Percentiles rank a stretch among this genome's conserved stretches.
phyloP scores from a whole-genome alignment of 257 asterid species.

The Mentha longifolia region DNA sequence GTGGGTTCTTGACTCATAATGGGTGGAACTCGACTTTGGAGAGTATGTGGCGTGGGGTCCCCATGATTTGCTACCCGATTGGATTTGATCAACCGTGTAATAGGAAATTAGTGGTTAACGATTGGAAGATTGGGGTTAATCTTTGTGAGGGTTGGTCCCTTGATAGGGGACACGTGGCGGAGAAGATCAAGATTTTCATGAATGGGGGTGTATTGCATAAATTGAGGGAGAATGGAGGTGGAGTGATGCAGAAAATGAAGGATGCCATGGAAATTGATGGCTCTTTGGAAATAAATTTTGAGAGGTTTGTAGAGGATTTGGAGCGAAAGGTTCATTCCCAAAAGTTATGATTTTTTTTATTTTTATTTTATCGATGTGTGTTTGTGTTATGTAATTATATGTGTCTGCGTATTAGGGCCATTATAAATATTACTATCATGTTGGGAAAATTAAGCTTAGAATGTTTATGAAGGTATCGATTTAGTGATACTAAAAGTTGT shows the following conservation, averaged over 20 bases:
- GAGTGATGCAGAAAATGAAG: neutral
- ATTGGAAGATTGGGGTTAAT: slow-evolving; percentile 34
- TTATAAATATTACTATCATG: no score
- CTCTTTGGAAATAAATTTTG: slow-evolving; percentile 12
- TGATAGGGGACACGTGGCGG: no score
- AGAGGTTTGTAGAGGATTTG: slow-evolving; percentile 18
- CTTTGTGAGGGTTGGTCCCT: no score
- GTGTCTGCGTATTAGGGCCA: no score
- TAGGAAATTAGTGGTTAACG: slow-evolving; percentile 23
- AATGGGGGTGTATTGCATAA: neutral
- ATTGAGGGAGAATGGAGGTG: neutral
- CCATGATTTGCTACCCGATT: slow-evolving; percentile 23
- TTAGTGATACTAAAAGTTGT: no score
- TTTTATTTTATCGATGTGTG: no score
- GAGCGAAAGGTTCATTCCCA: slow-evolving; percentile 6
- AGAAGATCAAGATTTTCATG: slow-evolving; percentile 6
- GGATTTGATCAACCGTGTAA: slow-evolving; percentile 13
- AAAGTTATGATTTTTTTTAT: neutral
- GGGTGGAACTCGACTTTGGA: slow-evolving; percentile 35
- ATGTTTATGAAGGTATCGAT: no score
- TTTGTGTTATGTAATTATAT: no score
- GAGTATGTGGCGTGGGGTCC: slow-evolving; percentile 29
- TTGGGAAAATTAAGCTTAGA: no score
- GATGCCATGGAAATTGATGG: slow-evolving; percentile 17
- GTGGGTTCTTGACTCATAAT: slow-evolving; percentile 30